Base-by-base conservation (phyloP, 805 yeast genomes). In the Pichia scutulata region DNA sequence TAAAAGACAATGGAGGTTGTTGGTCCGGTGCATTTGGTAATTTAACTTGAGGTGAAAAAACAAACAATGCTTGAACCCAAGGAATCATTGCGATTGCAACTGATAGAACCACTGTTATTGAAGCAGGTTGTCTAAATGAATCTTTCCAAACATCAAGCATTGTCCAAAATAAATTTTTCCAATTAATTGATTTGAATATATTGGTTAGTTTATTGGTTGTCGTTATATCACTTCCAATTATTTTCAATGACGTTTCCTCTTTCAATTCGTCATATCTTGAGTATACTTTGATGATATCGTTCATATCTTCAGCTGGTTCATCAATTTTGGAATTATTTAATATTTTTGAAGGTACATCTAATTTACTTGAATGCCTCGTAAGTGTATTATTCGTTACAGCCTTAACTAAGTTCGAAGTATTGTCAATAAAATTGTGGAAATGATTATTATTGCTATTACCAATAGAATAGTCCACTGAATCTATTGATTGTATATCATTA, bases 1-100 rank as follows among this genome's bases (percentile, higher is more conserved):
- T 50, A 56, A 90, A 90, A 36, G 88, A 88, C 28, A 92, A 71
- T 0, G 95, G 90, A 0, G 97, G 97, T 50, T 74, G 72, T 1
- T 74, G 72, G 65, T 92, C 98, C 0, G 98, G 98, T 0, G 97
- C 97, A 46, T 76, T 59, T 8, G 78, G 84, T 26, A 89, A 74
- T 7, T 70, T 64, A 28, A 74, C 75, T 42, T 68, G 69, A 24
- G 67, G 61, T 21, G 78, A 77, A 1, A 60, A 56, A 10, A 81
- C 83, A 61, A 87, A 88, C 18, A 85, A 70, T 0, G 89, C 84
- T 53, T 83, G 80, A 2, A 86, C 69, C 77, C 96, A 92, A 1
- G 97, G 96, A n/a, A 92, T 74, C 86, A 92, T 82, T 5, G 92
- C 77, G 23, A 88, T 71, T 1, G 76, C 70, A 24, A 90, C 68